Base-by-base conservation (phyloP, 2,329 filamentous ascomycete genomes). In the Tolypocladium sp. region DNA sequence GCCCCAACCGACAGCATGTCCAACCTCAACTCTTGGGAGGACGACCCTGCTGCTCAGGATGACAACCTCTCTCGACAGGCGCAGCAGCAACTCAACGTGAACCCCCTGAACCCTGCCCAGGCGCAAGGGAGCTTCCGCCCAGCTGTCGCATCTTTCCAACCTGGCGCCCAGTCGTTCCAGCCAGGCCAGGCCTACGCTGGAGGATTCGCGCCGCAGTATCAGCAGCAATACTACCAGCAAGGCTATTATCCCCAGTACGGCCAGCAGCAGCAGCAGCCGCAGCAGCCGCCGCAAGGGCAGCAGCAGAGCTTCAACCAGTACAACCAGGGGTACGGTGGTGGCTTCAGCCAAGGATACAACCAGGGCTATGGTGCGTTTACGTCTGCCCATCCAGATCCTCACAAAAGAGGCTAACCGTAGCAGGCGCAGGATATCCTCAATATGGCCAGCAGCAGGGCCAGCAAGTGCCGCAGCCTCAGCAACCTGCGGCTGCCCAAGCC, bases 11-110 rank as follows among this genome's bases (percentile, higher is more conserved):
- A 61, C 66, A 81, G 59, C 70, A 96, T 96, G 92, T 89, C 92
- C 68, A 87, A 92, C 74, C 89, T 91, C 69, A 92, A 96, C 75
- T 96, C 92, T 63, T 97, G 94, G 90, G 92, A 97, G 78, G 91
- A 96, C 70, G 90, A 92, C 70, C 86, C 87, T 69, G 81, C 87
- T 58, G 86, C 85, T 63, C 88, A 91, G 79, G 88, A 92, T 68
- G 88, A 90, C 68, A 84, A 84, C 73, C 85, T 96, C 74, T 84
- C 90, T 63, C 86, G 86, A 68, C 90, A 92, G 79, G 78, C 89
- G 42, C 84, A 88, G 68, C 85, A 88, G 73, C 87, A 89, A 73
- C 82, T 92, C 74, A 91, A 91, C 73, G 73, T 92, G 69, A 89
- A 88, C 73, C 78, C 79, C 57, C 74, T 76, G 63, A 76, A 75